Base-by-base conservation (phyloP, 2,329 filamentous ascomycete genomes). In the Colletotrichum sp. region DNA sequence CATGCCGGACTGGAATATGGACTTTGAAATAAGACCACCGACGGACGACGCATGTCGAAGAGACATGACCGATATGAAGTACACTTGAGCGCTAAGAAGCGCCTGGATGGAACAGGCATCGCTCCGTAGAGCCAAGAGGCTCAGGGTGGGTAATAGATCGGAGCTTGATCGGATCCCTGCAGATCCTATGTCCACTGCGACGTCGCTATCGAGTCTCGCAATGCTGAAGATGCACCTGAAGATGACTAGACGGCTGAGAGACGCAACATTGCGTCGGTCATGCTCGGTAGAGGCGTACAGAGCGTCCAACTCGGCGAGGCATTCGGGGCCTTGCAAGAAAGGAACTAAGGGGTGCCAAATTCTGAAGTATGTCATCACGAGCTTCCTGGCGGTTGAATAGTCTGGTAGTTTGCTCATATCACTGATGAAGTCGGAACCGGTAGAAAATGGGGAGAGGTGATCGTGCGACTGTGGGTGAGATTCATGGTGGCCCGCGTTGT, bases 201-300 rank as follows among this genome's bases (percentile, higher is more conserved):
- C 79, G 15, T 80, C 79, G n/a, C 83, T 67, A 15, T 75, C 78
- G 10, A 83, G 80, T 70, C 78, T 83, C 3, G 87, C 87, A 18
- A 90, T 84, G 66, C 88, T 88, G 78, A 90, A 88, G n/a, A 89
- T 83, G 68, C 88, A 88, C 77, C 89, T 88, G 55, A 89, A 86
- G 4, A 85, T 87, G 36, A 87, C 78, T 8, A 83, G 78, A 55
- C 82, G 83, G 55, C 82, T 80, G 6, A 84, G 70, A 18, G 66
- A 64, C 6, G n/a, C 30, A 21, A 26, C 13, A 26, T 21, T 38
- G 10, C 13, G 65, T 12, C 24, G 28, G 26, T 60, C 62, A 3
- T 48, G n/a, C 15, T 55, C 38, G 7, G 28, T 52, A 5, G 24
- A 18, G 15, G n/a, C 7, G 30, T 76, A 76, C 8, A 77, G 30